A percentile compares a stretch with the other conserved stretches of the same genome.
Conservation (phyloP, 306 rosid genomes). For the Lagenaria siceraria region DNA sequence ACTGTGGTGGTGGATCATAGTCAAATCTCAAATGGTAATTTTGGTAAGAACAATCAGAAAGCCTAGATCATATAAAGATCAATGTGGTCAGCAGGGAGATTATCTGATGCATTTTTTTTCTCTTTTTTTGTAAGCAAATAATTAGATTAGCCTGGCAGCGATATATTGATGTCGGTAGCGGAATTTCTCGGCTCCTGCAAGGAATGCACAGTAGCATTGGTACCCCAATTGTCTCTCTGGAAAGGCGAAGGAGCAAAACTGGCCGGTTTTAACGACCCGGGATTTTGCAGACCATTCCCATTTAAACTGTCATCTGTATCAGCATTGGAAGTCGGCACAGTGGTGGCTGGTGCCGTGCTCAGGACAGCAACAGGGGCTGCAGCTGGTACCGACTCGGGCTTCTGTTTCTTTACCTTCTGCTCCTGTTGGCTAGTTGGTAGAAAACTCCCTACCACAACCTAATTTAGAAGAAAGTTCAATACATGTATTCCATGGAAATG, state of each 20-base stretch:
- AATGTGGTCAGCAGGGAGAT: slow-evolving; percentile 9
- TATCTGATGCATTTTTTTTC: not conserved
- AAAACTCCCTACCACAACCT: slow-evolving; percentile 83
- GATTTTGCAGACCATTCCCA: slow-evolving; percentile 37
- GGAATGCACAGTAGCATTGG: slow-evolving; percentile 37
- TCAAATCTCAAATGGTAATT: slow-evolving; percentile 14
- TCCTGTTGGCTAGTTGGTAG: slow-evolving; percentile 54
- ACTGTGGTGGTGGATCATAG: slow-evolving; percentile 15
- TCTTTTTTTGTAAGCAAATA: not conserved
- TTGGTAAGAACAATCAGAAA: slow-evolving; percentile 21
- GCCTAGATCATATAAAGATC: slow-evolving; percentile 16
- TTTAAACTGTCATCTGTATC: slow-evolving; percentile 46
- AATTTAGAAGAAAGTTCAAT: not conserved
- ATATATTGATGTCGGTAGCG: slow-evolving; percentile 67
- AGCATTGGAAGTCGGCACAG: slow-evolving; percentile 22
- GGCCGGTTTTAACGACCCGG: slow-evolving; percentile 26
- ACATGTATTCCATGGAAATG: not conserved
- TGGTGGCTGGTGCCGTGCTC: slow-evolving; percentile 22
- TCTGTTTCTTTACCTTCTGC: slow-evolving; percentile 46
- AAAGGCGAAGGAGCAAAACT: slow-evolving; percentile 28
- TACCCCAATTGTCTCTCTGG: slow-evolving; percentile 62
- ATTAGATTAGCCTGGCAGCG: slow-evolving; percentile 37
- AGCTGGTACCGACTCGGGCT: slow-evolving; percentile 18
- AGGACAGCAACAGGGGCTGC: slow-evolving; percentile 12
- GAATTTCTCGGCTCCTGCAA: slow-evolving; percentile 54